Evolutionary conservation across 768 basidiomycete species (phyloP).

Genomic region (Tulasnella sp.): DNA sequence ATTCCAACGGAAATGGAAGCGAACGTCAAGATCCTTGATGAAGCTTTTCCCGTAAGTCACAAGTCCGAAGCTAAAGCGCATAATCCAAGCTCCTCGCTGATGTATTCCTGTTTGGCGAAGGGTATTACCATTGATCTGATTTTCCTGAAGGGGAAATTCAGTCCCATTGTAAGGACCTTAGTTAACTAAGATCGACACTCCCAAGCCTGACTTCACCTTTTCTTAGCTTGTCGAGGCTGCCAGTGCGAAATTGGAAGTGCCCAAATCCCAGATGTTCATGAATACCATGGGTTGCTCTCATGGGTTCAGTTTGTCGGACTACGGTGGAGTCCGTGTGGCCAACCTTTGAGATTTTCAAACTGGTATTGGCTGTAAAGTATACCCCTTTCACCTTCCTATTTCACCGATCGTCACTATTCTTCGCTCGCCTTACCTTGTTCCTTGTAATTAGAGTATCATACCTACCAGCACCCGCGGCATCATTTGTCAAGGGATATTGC

Average conservation of each 20-base stretch:
- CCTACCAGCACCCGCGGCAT: background rate
- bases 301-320: conserved; percentile 21
- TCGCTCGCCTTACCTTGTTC: background rate
- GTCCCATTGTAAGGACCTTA: conserved; percentile 20
- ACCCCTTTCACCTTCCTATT: background rate
- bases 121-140: conserved; percentile 31
- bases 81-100: background rate
- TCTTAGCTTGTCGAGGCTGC: conserved; percentile 30
- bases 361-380: background rate
- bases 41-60: conserved; percentile 59
- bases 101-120: background rate
- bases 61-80: background rate
- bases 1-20: conserved; percentile 74
- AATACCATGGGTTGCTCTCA: conserved; percentile 25
- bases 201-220: background rate
- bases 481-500: background rate
- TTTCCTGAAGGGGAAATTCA: conserved; percentile 33
- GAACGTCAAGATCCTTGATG: conserved; percentile 66
- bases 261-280: conserved; percentile 31
- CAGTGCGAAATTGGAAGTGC: conserved; percentile 28
- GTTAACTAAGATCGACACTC: background rate
- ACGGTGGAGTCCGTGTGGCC: conserved; percentile 29
- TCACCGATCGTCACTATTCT: background rate
- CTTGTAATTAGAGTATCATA: background rate
- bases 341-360: background rate